Conservation (phyloP, 2,329 filamentous ascomycete species). For the Fusarium buxicola region DNA sequence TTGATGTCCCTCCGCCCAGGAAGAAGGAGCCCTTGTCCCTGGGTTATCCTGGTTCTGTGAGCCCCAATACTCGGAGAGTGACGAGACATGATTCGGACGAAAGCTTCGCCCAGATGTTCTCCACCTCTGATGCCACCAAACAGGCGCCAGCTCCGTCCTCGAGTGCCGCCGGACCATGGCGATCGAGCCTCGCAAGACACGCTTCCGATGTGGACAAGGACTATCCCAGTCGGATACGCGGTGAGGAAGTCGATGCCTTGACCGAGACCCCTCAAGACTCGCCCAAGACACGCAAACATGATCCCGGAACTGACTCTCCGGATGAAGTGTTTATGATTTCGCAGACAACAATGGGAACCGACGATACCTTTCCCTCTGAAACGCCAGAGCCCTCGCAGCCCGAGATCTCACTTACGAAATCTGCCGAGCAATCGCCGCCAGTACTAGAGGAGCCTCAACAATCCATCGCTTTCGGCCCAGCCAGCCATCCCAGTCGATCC, state of each 20-base stretch:
- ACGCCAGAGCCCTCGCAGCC: constrained; percentile 47
- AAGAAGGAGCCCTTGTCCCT: constrained; percentile 53
- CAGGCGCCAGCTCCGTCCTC: constrained; percentile 25
- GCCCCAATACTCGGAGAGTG: constrained; percentile 43
- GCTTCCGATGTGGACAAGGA: constrained; percentile 44
- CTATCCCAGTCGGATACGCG: constrained; percentile 60
- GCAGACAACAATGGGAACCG: constrained; percentile 57
- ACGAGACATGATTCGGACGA: constrained; percentile 68
- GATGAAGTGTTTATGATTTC: constrained; percentile 60
- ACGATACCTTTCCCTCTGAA: constrained; percentile 50
- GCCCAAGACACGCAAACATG: constrained; percentile 10
- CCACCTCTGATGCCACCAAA: constrained; percentile 62
- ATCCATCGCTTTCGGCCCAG: constrained; percentile 25
- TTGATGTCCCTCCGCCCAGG: constrained; percentile 62
- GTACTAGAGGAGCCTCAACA: constrained; percentile 12
- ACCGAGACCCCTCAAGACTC: constrained; percentile 26
- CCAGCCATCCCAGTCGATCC: constrained; percentile 30
- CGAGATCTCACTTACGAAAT: constrained; percentile 22
- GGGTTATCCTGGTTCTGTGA: constrained; percentile 48
- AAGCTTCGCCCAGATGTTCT: constrained; percentile 69
- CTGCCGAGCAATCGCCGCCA: constrained; percentile 12
- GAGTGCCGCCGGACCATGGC: constrained; percentile 37
- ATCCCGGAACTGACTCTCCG: constrained; percentile 46
- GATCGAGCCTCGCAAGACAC: constrained; percentile 46
- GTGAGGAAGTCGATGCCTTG: constrained; percentile 50